These are phyloP conservation scores for Akanthomyces uredinophilus DNA, from an alignment of 2,329 filamentous ascomycete species.

Conservation along the genomic window DNA sequence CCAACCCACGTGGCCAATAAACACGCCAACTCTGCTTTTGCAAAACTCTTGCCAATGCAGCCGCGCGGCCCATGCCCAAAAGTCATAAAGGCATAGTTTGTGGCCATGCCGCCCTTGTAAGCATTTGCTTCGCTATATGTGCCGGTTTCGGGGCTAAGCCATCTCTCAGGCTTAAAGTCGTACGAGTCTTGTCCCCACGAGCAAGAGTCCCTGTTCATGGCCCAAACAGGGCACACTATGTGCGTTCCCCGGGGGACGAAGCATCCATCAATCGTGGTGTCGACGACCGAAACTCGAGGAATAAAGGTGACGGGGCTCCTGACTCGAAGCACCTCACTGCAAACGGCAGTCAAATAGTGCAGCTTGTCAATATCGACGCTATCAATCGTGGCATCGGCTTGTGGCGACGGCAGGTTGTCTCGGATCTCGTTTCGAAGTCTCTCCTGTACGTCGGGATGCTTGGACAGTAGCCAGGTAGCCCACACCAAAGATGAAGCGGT, in stretches of 20 bases:
- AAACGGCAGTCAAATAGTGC: conserved; percentile 64
- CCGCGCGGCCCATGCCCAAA: conserved; percentile 79
- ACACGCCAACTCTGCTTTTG: conserved; percentile 69
- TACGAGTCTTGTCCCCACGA: conserved; percentile 74
- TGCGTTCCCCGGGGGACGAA: conserved; percentile 65
- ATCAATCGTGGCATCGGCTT: conserved; percentile 24
- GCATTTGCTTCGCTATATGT: too few relatives aligned
- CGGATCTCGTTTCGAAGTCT: conserved; percentile 65
- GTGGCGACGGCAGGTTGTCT: conserved; percentile 48
- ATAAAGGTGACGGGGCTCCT: conserved; percentile 59
- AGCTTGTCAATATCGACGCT: conserved; percentile 56
- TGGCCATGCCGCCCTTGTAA: too few relatives aligned
- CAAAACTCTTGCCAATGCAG: conserved; percentile 74
- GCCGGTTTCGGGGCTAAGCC: too few relatives aligned
- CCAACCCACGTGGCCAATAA: conserved; percentile 60
- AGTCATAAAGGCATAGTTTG: conserved; percentile 70
- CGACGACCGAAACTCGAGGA: conserved; percentile 52
- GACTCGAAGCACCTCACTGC: conserved; percentile 70
- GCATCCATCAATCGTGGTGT: conserved; percentile 61
- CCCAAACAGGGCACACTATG: conserved; percentile 59
- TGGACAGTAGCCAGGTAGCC: conserved; percentile 65
- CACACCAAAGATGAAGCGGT: conserved; percentile 72
- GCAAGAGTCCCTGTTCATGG: conserved; percentile 61
- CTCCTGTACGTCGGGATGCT: conserved; percentile 58
- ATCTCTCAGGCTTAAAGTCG: conserved; percentile 74